These are phyloP conservation scores for Hypoxylon sp. DNA, from an alignment of 2,329 filamentous ascomycete species.

Conservation along the genomic window DNA sequence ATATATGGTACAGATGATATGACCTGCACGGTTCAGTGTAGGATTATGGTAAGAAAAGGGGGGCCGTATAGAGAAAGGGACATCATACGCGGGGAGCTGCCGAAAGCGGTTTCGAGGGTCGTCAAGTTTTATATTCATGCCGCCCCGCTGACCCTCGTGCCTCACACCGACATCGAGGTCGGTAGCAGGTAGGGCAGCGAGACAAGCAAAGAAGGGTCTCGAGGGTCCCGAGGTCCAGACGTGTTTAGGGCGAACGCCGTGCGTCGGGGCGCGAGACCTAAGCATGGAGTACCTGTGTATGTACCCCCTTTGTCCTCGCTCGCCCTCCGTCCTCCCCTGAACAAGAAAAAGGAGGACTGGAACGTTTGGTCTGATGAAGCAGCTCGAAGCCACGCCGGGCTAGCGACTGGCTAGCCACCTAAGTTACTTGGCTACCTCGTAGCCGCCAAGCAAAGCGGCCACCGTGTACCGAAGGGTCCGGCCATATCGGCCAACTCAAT, in stretches of 20 bases:
- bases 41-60: conserved; percentile 9
- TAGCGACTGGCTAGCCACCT: conserved; percentile 13
- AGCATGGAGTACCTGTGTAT: conserved; percentile 7
- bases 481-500: conserved; percentile 6
- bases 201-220: conserved; percentile 8
- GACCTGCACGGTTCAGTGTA: conserved; percentile 20
- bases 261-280: conserved; percentile 27
- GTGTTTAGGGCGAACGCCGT: conserved; percentile 26
- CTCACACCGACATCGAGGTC: conserved; percentile 28
- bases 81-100: conserved; percentile 21
- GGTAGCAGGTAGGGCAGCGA: conserved; percentile 18
- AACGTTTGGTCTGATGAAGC: conserved; percentile 42
- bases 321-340: conserved; percentile 1
- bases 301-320: too few species aligned
- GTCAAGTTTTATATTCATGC: conserved; percentile 39
- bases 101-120: conserved; percentile 28
- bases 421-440: not conserved
- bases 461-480: conserved; percentile 33
- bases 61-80: conserved; percentile 14
- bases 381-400: conserved; percentile 34
- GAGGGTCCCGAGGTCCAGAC: conserved; percentile 19
- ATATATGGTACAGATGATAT: conserved; percentile 29
- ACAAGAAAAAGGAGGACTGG: conserved; percentile 32
- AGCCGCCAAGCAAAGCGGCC: conserved; percentile 19
- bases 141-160: conserved; percentile 13